phyloP scores from a whole-genome alignment of 768 basidiomycete species.

The Calocybe cyanea region DNA sequence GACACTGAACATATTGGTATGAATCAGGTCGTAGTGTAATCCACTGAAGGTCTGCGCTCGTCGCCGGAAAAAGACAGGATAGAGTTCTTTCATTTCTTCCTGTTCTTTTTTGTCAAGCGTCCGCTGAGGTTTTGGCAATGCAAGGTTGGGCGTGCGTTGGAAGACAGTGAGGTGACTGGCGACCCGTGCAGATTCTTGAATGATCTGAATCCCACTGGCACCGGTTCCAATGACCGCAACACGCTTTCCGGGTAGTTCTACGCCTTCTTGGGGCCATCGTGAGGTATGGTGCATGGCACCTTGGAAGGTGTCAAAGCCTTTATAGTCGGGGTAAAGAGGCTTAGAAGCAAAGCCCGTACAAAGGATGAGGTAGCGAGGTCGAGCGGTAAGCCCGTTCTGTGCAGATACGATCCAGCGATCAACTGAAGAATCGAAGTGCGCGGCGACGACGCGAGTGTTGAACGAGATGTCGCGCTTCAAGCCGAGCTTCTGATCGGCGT shows the following conservation, averaged over 20 bases:
- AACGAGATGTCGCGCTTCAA: conserved; percentile 18
- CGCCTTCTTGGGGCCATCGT: conserved; percentile 17
- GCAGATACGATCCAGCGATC: conserved; percentile 19
- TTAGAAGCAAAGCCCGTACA: conserved; percentile 22
- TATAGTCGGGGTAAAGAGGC: conserved; percentile 16
- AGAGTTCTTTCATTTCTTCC: conserved; percentile 14
- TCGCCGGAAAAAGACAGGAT: conserved; percentile 15
- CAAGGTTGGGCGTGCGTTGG: conserved; percentile 22
- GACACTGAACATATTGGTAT: conserved; percentile 9
- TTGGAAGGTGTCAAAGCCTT: conserved; percentile 19
- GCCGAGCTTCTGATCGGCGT: conserved; percentile 19
- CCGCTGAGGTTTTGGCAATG: conserved; percentile 18
- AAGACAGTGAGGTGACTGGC: conserved; percentile 21
- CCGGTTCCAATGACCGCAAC: conserved; percentile 22
- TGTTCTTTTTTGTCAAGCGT: conserved; percentile 9
- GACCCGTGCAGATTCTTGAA: conserved; percentile 18
- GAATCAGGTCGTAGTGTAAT: conserved; percentile 7
- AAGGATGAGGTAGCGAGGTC: conserved; percentile 18
- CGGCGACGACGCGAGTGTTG: conserved; percentile 18
- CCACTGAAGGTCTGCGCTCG: conserved; percentile 18
- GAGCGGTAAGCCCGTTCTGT: conserved; percentile 11
- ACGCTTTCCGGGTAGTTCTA: conserved; percentile 19
- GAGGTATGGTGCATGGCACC: conserved; percentile 20
- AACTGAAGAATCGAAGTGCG: conserved; percentile 13
- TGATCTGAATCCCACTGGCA: conserved; percentile 23